These are phyloP conservation scores for Penicillium vulpinum DNA, from an alignment of 2,329 filamentous ascomycete species.

Conservation along the genomic window DNA sequence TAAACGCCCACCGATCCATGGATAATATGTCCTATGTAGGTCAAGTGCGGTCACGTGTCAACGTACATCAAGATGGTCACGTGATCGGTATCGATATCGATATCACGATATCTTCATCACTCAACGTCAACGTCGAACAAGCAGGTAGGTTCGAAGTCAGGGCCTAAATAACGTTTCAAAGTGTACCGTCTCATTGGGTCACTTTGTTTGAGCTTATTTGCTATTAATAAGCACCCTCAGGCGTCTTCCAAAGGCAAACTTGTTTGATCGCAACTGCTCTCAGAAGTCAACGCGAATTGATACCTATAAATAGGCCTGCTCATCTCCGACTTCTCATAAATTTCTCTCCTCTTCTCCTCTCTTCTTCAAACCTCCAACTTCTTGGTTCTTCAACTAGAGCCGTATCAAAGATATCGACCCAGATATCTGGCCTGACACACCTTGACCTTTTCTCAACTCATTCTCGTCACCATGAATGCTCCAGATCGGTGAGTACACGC, in stretches of 20 bases:
- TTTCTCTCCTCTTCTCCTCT: neutral
- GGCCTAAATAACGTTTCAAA: neutral
- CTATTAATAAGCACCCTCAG: neutral
- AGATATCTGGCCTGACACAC: neutral
- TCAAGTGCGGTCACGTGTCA: neutral
- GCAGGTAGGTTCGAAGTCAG: neutral
- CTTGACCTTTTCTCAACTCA: neutral
- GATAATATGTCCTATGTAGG: neutral
- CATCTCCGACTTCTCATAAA: neutral
- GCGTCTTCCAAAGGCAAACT: neutral
- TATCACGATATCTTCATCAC: conserved; percentile 4
- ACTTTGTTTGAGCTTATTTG: neutral
- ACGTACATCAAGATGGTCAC: neutral
- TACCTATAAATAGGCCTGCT: neutral
- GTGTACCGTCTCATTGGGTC: neutral
- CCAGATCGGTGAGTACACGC: conserved; percentile 42
- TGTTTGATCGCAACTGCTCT: neutral
- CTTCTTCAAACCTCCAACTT: neutral
- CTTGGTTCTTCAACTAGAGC: neutral
- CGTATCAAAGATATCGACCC: neutral
- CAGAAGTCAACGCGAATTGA: neutral
- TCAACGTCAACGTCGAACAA: neutral
- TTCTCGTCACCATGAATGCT: conserved; percentile 50
- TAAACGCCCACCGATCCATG: neutral
- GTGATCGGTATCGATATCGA: conserved; percentile 3